Evolutionary conservation across 345 rosid genomes (phyloP).

Genomic region (Lumnitzera racemosa): DNA sequence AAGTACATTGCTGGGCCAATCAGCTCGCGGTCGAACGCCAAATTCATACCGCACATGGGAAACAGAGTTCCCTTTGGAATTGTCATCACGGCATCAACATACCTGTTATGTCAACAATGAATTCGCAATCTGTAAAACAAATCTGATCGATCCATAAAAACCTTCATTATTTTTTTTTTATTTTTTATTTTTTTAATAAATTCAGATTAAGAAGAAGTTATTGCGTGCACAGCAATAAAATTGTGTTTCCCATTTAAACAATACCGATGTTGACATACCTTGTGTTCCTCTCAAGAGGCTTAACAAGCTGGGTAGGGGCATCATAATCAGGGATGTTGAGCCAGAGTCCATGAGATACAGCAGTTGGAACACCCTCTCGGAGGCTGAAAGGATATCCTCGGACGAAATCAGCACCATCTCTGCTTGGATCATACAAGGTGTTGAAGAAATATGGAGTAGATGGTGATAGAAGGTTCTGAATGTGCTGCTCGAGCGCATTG

Average conservation of each 20-base stretch:
- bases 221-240: neutral
- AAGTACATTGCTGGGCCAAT: constrained; percentile 91
- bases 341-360: constrained; percentile 61
- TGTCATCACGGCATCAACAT: constrained; percentile 68
- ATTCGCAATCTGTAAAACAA: neutral
- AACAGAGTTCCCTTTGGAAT: constrained; percentile 83
- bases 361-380: constrained; percentile 65
- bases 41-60: constrained; percentile 90
- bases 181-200: too few species aligned
- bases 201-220: too few species aligned
- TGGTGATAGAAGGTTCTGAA: constrained; percentile 64
- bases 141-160: too few species aligned
- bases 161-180: too few species aligned
- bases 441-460: constrained; percentile 81
- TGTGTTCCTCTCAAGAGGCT: constrained; percentile 73
- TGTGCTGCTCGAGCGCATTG: constrained; percentile 79
- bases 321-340: constrained; percentile 89
- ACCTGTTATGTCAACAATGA: constrained; percentile 21
- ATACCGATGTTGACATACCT: constrained; percentile 24
- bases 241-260: too few species aligned
- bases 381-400: constrained; percentile 87
- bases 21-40: constrained; percentile 68
- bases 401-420: constrained; percentile 79
- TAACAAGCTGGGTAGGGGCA: constrained; percentile 88
- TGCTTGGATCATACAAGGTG: constrained; percentile 69